Evolutionary conservation across 129 eudicot genomes (phyloP), one percentile per base, ranked within the genome.

Genomic region (Lactuca sativa): DNA sequence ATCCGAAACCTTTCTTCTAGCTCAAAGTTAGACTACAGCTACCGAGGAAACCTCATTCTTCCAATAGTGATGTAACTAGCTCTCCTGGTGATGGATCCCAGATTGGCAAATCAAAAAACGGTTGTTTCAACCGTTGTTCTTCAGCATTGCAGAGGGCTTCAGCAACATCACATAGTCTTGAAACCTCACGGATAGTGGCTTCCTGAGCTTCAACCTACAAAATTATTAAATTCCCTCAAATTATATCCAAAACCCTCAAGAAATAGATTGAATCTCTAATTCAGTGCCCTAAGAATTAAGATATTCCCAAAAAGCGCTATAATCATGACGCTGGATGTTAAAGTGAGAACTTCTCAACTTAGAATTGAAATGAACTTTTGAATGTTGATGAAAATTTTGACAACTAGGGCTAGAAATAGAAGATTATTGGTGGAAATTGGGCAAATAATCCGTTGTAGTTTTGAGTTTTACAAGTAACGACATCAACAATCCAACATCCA

Each of bases 201-300:
- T 82, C 98, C 61, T 92, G 89, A 52, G 83, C 85, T 77, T 86
- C 86, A 56, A 69, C 90, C 98, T 92, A 63, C 72, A 74, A 47
- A 66, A 54, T 36, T 37, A 10, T 21, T 72, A 53, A 63, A 31
- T 40, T 53, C 53, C 59, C 63, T 53, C 53, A 62, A 82, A 69
- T 77, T 9, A 77, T 53, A 9, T 61, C 51, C 66, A 70, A 53
- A 69, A 33, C 75, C 81, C 71, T 69, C 48, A n/a, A 31, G 21
- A 64, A 73, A 53, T 18, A 25, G 16, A 9, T 30, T 15, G 3
- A 67, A 49, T 58, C 33, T 14, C 74, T 16, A 74, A 56, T 37
- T 15, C 54, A 73, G 33, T 56, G 32, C 58, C 66, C 32, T 17
- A 74, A 67, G 43, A 16, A 55, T 5, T 3, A 17, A 65, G 17